Evolutionary conservation across 1,139 yeast genomes (phyloP).

Genomic region (Schizosaccharomyces versatilis): DNA sequence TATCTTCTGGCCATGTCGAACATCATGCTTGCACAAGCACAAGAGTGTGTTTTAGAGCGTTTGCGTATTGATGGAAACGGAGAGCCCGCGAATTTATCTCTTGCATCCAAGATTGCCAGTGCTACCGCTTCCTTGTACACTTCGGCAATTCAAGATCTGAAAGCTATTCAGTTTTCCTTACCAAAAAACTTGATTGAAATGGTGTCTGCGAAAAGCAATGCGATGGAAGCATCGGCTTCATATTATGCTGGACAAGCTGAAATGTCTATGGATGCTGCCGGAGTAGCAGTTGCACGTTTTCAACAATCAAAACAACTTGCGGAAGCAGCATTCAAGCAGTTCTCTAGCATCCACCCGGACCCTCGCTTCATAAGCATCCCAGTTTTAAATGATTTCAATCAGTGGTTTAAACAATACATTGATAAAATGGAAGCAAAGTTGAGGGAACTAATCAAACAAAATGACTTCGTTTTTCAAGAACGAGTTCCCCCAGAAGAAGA

Average conservation of each 20-base stretch:
- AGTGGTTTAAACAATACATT: neutral
- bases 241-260: neutral
- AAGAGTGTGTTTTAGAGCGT: slow-evolving; percentile 1
- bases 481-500: neutral
- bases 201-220: neutral
- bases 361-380: neutral
- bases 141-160: neutral
- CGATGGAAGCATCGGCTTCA: neutral
- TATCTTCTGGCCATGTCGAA: neutral
- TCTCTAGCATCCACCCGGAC: neutral
- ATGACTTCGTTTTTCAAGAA: neutral
- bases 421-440: neutral
- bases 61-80: neutral
- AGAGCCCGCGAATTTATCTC: neutral
- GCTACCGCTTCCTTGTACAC: neutral
- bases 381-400: neutral
- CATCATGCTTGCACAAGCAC: neutral
- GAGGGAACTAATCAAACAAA: neutral
- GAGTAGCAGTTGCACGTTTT: neutral
- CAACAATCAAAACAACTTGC: neutral
- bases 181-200: neutral
- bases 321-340: neutral
- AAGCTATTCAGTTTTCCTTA: neutral
- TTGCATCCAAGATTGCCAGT: neutral
- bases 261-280: neutral